Evolutionary conservation across 306 rosid species (phyloP), one percentile per base, ranked within the genome.

Genomic region (Cercis canadensis): DNA sequence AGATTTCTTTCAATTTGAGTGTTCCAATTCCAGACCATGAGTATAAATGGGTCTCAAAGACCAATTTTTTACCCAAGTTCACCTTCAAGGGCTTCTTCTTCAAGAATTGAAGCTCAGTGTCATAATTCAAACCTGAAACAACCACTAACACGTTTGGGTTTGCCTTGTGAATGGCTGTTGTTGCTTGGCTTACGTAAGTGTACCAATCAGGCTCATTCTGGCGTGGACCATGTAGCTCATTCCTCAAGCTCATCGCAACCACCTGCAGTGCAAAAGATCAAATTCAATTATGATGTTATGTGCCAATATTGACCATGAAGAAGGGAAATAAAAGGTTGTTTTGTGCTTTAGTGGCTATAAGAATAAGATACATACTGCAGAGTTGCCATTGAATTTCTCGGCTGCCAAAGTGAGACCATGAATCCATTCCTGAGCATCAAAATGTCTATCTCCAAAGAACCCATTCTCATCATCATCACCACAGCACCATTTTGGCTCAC

Each of bases 401-500:
- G 89, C 92, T 0, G 84, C 88, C 59, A 65, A 62, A 9, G 69
- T 36, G 24, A 87, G 87, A 0, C 87, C 92, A 0, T 47, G 44
- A 2, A 85, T 31, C 92, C 92, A 87, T 67, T 87, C 92, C 2
- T 56, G 15, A 13, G 89, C 81, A 53, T 80, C 62, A 41, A 85
- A 84, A 63, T 82, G 80, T 33, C 77, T 65, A 4, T 87, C 89
- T 44, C 80, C 51, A 11, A 80, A 87, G 78, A 87, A 87, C 0
- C 87, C 86, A 78, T 87, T 85, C 6, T 78, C 89, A 62, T 87
- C 89, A 11, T 85, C 69, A 43, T 80, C 79, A 31, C 44, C 0
- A 5, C 89, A 87, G 0, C 89, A 87, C 92, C 92, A 87, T 8
- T 83, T 78, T 0, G 92, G 83, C 8, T 77, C 62, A 41, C 89